Base-by-base conservation (phyloP, 2,329 filamentous ascomycete genomes). In the Pseudocercospora musae region DNA sequence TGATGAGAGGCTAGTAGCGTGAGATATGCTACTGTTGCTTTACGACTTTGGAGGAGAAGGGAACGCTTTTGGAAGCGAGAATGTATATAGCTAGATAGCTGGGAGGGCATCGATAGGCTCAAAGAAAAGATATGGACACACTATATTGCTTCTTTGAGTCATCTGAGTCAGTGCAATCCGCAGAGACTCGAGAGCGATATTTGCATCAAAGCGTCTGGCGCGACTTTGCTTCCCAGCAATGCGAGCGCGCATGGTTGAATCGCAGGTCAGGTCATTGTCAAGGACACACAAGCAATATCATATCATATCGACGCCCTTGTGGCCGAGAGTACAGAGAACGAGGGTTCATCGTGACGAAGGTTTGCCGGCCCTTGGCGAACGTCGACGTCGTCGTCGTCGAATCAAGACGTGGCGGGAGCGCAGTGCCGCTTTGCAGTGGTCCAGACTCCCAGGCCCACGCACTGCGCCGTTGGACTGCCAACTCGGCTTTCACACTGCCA, bases 1-100 rank as follows among this genome's bases (percentile, higher is more conserved):
- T 48, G 11, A 52, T 9, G 48, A 52, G 15, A 52, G 48, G 48
- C 48, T 23, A 52, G 25, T 27, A n/a, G 48, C 48, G 31, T 52
- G 25, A 52, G 25, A 52, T 52, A 29, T 52, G 48, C 48, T 44
- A 52, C 42, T 49, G 48, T 57, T 57, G 59, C 59, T 60, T 60
- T 27, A 31, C 8, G 48, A 52, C 18, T 4, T 15, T 25, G 11
- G 48, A 27, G 48, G 48, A 21, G 25, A 58, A 44, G 21, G 31
- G 44, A 21, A 33, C 46, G 59, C 59, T 61, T 53, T 61, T 52
- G 59, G 59, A 58, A 62, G 59, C 59, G 23, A 44, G 48, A 13
- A 31, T 42, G 57, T 52, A 54, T 46, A 57, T 62, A 62, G 54
- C 27, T 62, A 62, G 60, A 46, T 57, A 57, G 55, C 55, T 57